Conservation (phyloP, 805 yeast species). For the Saccharomycopsis babjevae region DNA sequence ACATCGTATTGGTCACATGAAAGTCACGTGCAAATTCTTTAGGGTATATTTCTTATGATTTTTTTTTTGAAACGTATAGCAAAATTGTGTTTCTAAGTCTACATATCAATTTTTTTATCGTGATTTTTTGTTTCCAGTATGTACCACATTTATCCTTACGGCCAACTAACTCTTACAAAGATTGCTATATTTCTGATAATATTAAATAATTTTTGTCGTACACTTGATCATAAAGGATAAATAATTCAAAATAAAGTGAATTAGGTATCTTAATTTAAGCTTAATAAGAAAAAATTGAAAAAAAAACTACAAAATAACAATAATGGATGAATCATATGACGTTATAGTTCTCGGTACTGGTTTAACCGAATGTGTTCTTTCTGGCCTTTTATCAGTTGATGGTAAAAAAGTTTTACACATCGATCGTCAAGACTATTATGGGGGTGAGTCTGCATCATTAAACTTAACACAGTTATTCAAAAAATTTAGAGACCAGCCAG, state of each 20-base stretch:
- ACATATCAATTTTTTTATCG: neutral
- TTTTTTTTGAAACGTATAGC: neutral
- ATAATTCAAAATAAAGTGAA: no score
- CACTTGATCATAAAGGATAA: no score
- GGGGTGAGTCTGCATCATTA: conserved; percentile 83
- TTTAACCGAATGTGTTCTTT: conserved; percentile 90
- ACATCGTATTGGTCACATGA: neutral
- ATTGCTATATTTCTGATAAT: no score
- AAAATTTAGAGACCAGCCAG: conserved; percentile 68
- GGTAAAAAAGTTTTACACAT: conserved; percentile 96
- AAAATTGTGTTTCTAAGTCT: neutral
- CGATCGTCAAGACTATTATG: conserved; percentile 93
- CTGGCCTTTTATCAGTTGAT: conserved; percentile 92
- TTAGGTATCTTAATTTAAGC: neutral
- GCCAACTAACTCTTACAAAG: no score
- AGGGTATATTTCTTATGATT: neutral
- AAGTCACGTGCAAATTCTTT: neutral
- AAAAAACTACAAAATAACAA: neutral
- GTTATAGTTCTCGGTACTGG: conserved; percentile 93
- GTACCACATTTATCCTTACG: no score
- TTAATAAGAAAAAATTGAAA: neutral
- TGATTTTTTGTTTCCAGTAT: neutral
- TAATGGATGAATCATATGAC: conserved; percentile 93
- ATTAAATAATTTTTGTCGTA: no score
- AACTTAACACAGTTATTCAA: conserved; percentile 58